These are phyloP conservation scores for Auricularia cornea DNA, from an alignment of 768 basidiomycete genomes.

Conservation along the genomic window DNA sequence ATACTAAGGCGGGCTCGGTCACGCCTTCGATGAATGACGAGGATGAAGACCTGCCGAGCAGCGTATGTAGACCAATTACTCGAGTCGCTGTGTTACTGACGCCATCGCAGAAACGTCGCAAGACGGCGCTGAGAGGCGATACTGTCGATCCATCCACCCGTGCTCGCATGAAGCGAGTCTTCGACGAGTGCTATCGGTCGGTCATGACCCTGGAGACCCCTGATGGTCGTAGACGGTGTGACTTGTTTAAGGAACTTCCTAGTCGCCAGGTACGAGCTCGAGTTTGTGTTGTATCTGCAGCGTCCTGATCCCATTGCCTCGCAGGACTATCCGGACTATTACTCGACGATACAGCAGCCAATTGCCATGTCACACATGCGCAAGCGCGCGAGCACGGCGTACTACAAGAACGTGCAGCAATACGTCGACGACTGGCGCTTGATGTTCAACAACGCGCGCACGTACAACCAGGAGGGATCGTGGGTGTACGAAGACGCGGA, in stretches of 20 bases:
- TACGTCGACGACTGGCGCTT: conserved; percentile 77
- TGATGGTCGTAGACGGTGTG: conserved; percentile 71
- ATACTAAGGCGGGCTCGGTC: conserved; percentile 60
- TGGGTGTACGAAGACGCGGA: conserved; percentile 94
- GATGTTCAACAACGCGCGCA: conserved; percentile 91
- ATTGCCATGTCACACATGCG: conserved; percentile 84
- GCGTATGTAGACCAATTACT: conserved; percentile 33
- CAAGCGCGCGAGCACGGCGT: conserved; percentile 55
- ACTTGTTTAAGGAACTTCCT: conserved; percentile 83
- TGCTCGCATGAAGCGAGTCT: conserved; percentile 78
- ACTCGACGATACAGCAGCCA: conserved; percentile 76
- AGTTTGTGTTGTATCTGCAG: conserved; percentile 10
- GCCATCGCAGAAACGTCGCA: conserved; percentile 68
- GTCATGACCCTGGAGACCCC: conserved; percentile 65
- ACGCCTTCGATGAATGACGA: conserved; percentile 67
- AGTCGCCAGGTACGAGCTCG: conserved; percentile 56
- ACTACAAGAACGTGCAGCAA: conserved; percentile 65
- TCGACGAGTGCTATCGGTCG: conserved; percentile 66
- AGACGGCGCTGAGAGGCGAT: conserved; percentile 35
- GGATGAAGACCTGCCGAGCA: conserved; percentile 67
- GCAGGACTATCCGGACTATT: conserved; percentile 89
- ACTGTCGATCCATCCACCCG: conserved; percentile 37
- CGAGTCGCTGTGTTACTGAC: conserved; percentile 3
- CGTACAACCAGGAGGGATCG: conserved; percentile 90
- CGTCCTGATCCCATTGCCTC: background rate